phyloP scores from a whole-genome alignment of 2,329 filamentous ascomycete genomes.

The Colletotrichum sp. region DNA sequence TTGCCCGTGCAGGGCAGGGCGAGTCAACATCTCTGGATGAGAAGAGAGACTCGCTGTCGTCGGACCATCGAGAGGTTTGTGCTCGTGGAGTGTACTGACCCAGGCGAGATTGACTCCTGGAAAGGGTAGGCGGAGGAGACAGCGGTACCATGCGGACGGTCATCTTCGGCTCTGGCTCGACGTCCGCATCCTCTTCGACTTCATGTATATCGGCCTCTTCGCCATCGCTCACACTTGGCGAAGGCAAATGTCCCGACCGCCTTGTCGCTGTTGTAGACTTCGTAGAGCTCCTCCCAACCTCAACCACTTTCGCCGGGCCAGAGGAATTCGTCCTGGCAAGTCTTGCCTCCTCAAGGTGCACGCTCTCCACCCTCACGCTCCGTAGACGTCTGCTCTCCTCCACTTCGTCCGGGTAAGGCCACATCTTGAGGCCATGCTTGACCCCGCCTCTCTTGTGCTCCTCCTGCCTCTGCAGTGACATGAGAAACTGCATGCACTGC shows the following conservation, averaged over 20 bases:
- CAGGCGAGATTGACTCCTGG: background rate
- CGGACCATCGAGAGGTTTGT: conserved; percentile 18
- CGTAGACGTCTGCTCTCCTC: conserved; percentile 2
- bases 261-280: conserved; percentile 1
- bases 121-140: conserved; percentile 6
- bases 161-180: background rate
- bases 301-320: conserved; percentile 10
- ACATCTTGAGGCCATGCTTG: conserved; percentile 5
- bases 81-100: background rate
- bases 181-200: background rate
- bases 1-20: background rate
- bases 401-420: conserved; percentile 10
- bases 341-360: conserved; percentile 12
- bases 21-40: conserved; percentile 13
- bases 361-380: conserved; percentile 10
- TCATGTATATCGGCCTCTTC: background rate
- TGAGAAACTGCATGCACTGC: conserved; percentile 21
- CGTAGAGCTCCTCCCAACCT: conserved; percentile 14
- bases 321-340: conserved; percentile 16
- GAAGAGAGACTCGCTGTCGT: conserved; percentile 16
- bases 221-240: background rate
- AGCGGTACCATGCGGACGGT: background rate
- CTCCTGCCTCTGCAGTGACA: conserved; percentile 16
- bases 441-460: conserved; percentile 1
- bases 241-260: background rate